Percentiles rank a stretch among this genome's conserved stretches.
Evolutionary conservation across 495 filamentous ascomycete genomes (phyloP).

Genomic region (Talaromyces ruber): DNA sequence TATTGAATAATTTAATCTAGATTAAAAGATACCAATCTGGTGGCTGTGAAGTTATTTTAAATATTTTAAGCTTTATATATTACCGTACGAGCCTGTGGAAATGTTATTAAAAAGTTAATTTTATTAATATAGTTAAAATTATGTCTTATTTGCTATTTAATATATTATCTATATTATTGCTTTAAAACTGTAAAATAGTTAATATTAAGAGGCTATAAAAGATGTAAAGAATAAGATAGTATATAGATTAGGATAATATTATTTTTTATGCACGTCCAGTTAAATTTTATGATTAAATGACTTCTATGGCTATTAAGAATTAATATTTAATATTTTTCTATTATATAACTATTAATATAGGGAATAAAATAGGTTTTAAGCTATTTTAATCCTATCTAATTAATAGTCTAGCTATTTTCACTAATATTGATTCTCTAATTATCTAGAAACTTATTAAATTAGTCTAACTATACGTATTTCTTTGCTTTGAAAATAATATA

Average conservation of each 20-base stretch:
- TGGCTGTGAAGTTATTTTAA: too few species aligned
- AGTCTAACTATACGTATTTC: neutral
- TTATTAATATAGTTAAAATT: neutral
- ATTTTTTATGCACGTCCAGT: neutral
- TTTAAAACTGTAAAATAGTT: neutral
- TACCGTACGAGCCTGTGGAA: neutral
- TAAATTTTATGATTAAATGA: neutral
- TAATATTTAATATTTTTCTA: slow-evolving; percentile 1
- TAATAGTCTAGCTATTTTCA: neutral
- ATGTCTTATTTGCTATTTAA: neutral
- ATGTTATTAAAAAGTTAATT: neutral
- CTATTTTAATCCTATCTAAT: neutral
- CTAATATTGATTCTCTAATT: neutral
- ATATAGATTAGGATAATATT: neutral
- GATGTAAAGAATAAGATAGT: neutral
- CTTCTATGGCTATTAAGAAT: slow-evolving; percentile 5
- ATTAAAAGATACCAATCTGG: too few species aligned
- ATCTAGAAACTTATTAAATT: neutral
- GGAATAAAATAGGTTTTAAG: too few species aligned
- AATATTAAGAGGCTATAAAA: neutral
- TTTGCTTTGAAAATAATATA: neutral
- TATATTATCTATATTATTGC: neutral
- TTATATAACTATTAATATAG: neutral
- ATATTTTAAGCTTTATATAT: neutral
- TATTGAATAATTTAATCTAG: too few species aligned